phyloP scores from a whole-genome alignment of 2,329 filamentous ascomycete species.

The Cercospora sp. region DNA sequence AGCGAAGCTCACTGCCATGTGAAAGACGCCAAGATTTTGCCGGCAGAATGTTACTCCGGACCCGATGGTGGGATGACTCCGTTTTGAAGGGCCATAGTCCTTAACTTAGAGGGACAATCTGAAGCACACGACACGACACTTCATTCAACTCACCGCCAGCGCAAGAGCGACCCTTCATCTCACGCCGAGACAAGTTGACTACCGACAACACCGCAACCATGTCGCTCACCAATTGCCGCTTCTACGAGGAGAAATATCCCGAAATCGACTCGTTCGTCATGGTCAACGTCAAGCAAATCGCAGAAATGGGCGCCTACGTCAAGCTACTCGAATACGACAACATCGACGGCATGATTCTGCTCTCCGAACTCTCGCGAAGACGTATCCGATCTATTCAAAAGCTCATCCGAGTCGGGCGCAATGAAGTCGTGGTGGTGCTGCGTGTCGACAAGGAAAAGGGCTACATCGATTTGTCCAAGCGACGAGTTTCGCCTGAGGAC shows the following conservation, averaged over 20 bases:
- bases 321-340: slow-evolving; percentile 99
- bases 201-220: slow-evolving; percentile 60
- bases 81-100: neutral
- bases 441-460: slow-evolving; percentile 99
- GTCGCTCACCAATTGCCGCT: slow-evolving; percentile 95
- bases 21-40: neutral
- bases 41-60: neutral
- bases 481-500: slow-evolving; percentile 94
- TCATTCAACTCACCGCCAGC: neutral
- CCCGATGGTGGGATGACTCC: slow-evolving; percentile 5
- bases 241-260: slow-evolving; percentile 96
- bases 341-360: slow-evolving; percentile 99
- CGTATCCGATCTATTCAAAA: slow-evolving; percentile 99
- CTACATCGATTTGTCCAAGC: slow-evolving; percentile 98
- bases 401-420: slow-evolving; percentile 94
- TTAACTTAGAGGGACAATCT: neutral
- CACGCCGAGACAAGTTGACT: neutral
- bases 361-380: slow-evolving; percentile 94
- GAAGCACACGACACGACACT: slow-evolving; percentile 5
- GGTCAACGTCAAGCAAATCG: slow-evolving; percentile 99
- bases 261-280: slow-evolving; percentile 99
- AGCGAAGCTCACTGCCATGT: neutral
- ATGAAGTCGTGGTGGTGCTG: slow-evolving; percentile 97
- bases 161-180: slow-evolving; percentile 9
- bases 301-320: slow-evolving; percentile 99